Evolutionary conservation across 2,329 filamentous ascomycete genomes (phyloP).

Genomic region (Colletotrichum destructivum): DNA sequence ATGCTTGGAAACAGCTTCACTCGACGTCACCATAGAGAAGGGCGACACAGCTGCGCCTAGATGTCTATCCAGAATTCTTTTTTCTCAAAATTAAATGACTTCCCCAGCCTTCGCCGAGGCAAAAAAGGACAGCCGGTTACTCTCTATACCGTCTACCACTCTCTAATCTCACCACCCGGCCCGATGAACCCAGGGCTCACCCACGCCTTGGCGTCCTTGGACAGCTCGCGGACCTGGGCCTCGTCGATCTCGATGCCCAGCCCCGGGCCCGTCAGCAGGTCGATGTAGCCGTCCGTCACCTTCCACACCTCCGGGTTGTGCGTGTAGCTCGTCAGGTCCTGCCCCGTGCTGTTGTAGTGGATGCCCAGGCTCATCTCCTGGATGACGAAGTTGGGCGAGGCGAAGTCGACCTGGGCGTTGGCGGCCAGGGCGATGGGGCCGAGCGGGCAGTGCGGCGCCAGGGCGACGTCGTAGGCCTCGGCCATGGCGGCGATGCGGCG

Average conservation of each 20-base stretch:
- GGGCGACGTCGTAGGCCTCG: constrained; percentile 80
- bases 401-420: constrained; percentile 76
- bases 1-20: no score
- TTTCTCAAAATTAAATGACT: no score
- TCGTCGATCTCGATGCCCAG: constrained; percentile 82
- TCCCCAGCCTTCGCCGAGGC: not conserved
- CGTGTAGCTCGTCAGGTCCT: constrained; percentile 77
- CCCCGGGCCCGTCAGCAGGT: constrained; percentile 71
- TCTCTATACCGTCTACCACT: constrained; percentile 69
- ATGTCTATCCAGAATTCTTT: no score
- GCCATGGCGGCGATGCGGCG: constrained; percentile 79
- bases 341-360: constrained; percentile 80
- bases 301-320: constrained; percentile 76
- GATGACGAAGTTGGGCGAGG: constrained; percentile 77
- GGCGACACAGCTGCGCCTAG: no score
- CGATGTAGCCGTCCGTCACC: constrained; percentile 76
- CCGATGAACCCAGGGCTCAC: constrained; percentile 76
- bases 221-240: constrained; percentile 73
- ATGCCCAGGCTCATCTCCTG: constrained; percentile 86
- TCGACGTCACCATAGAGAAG: no score
- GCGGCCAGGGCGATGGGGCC: constrained; percentile 82
- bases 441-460: constrained; percentile 82
- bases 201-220: constrained; percentile 75
- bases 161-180: constrained; percentile 75
- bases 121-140: not conserved